Evolutionary conservation across 257 asterid genomes (phyloP), one percentile per base, ranked within the genome.

Genomic region (Striga asiatica): DNA sequence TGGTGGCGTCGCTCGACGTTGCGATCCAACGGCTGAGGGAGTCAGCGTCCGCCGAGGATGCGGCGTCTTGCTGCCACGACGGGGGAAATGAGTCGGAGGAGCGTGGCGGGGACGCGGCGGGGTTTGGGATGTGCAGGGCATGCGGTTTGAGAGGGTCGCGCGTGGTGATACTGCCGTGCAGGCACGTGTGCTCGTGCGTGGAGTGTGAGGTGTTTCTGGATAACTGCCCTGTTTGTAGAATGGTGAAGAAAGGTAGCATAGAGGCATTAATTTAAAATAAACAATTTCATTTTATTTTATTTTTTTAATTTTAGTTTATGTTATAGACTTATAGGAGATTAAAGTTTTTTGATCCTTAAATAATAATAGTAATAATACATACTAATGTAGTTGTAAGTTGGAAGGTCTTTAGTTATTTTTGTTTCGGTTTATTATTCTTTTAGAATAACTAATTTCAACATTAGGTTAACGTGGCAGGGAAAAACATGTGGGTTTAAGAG

Each of bases 221-320:
- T 67, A 71, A 74, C 10, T 89, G 97, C 53, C 97, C 97, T 4
- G 64, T 85, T 11, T 89, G 97, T 76, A 71, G 54, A 32, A 45
- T 56, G 60, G 66, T 54, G 0, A 85, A 89, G 58, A 76, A 77
- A 68, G 85, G 73, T 6, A 70, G 65, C 61, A 74, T 89, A 27
- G 75, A 79, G 52, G 94, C 82, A 1, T 29, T 77, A 17, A 28
- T 81, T 64, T 82, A 12, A 6, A 12, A 35, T 35, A n/a, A n/a
- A n/a, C n/a, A n/a, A n/a, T n/a, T n/a, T n/a, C n/a, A n/a, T n/a
- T n/a, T n/a, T n/a, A n/a, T n/a, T n/a, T n/a, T n/a, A n/a, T n/a
- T n/a, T n/a, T n/a, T n/a, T n/a, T n/a, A n/a, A n/a, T n/a, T n/a
- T n/a, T n/a, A n/a, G n/a, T n/a, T n/a, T n/a, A n/a, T n/a, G n/a